Conservation (phyloP, 2,329 filamentous ascomycete genomes). For the Setomelanomma holmii region DNA sequence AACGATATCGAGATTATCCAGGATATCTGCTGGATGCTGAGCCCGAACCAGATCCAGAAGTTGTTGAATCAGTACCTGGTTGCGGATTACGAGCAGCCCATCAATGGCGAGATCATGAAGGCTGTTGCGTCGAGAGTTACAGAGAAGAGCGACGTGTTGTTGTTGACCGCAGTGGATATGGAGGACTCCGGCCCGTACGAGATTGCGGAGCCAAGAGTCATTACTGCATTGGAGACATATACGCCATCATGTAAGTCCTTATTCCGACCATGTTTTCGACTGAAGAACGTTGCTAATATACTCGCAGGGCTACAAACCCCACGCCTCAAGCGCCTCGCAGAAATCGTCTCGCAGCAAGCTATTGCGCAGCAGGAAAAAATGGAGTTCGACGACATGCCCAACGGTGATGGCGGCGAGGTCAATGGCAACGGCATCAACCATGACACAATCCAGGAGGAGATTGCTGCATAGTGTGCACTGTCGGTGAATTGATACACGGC, state of each 20-base stretch:
- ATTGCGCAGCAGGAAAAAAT: slow-evolving; percentile 93
- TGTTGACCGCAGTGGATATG: slow-evolving; percentile 96
- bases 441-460: slow-evolving; percentile 25
- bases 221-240: slow-evolving; percentile 96
- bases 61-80: slow-evolving; percentile 98
- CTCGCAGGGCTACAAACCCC: slow-evolving; percentile 88
- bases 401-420: slow-evolving; percentile 10
- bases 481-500: neutral
- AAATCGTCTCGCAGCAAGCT: slow-evolving; percentile 96
- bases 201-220: slow-evolving; percentile 94
- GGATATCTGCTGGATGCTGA: slow-evolving; percentile 99
- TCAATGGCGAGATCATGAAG: slow-evolving; percentile 99
- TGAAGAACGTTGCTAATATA: slow-evolving; percentile 34
- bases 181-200: slow-evolving; percentile 98
- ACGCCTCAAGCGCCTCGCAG: slow-evolving; percentile 91
- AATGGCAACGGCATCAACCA: slow-evolving; percentile 5
- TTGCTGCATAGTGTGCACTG: slow-evolving; percentile 15
- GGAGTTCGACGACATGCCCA: slow-evolving; percentile 56
- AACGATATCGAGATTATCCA: slow-evolving; percentile 99
- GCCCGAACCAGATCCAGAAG: slow-evolving; percentile 98
- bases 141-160: slow-evolving; percentile 95
- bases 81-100: slow-evolving; percentile 98
- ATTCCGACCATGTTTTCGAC: neutral
- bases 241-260: slow-evolving; percentile 86
- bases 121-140: slow-evolving; percentile 95